Evolutionary conservation across 805 yeast genomes (phyloP), one percentile per base, ranked within the genome.

Genomic region (Debaryomyces castellii): DNA sequence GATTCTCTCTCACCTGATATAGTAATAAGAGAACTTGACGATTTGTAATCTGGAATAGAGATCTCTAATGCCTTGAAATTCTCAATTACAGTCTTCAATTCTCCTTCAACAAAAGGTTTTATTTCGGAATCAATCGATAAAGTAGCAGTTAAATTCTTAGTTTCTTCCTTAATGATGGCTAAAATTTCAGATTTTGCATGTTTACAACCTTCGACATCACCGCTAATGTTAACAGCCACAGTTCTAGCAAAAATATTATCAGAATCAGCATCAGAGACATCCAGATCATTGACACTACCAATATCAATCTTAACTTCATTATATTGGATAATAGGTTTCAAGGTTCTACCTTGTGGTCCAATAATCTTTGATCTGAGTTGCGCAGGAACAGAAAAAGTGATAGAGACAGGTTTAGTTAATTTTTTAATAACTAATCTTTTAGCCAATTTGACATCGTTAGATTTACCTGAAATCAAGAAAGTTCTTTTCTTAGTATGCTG

Each of bases 321-420:
- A 30, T 77, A 72, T 43, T 78, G 85, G 40, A 87, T 76, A 52
- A 91, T 87, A 47, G 94, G 91, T 63, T 82, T 87, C 66, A 91
- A 80, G 49, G 76, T 85, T 55, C 77, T 79, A 62, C 98, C 98
- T 62, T 85, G 87, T 37, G 91, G 77, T 48, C 98, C 98, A 67
- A 91, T 91, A 47, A 91, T 80, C 41, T 80, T 78, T 6, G 95
- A 78, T 66, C 94, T 80, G 47, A 88, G 76, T 53, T 79, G 80
- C 11, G 91, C 79, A 25, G 98, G 97, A 43, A 91, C 80, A 24
- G 75, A 62, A 60, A 91, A 79, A 24, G 73, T 66, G 40, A 80
- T 67, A 5, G 68, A 69, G 46, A 85, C 80, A 44, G 95, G 95
- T 63, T 83, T 85, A 32, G 95, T 84, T 61, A 92, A 76, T 54